Evolutionary conservation across 805 yeast species (phyloP).

Genomic region (Cyberlindnera americana): DNA sequence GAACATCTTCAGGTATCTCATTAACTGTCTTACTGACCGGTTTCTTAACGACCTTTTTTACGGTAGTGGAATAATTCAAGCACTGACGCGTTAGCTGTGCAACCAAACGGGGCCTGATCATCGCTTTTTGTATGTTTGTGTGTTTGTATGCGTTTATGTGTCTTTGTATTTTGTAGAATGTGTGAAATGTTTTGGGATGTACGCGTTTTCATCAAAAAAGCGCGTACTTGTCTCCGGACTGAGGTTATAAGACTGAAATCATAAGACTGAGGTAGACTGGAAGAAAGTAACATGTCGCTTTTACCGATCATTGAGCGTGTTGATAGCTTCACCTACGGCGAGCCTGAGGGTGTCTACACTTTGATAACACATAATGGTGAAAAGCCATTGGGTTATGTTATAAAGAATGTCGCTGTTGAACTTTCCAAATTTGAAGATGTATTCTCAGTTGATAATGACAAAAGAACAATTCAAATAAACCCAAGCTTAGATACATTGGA

Average conservation of each 20-base stretch:
- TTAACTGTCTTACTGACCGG: background rate
- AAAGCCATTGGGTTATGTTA: conserved; percentile 15
- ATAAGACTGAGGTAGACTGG: background rate
- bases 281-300: conserved; percentile 4
- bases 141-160: no score
- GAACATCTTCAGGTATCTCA: conserved; percentile 8
- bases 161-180: no score
- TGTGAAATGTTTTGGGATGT: no score
- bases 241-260: no score
- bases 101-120: no score
- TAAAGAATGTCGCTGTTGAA: conserved; percentile 13
- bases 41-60: conserved; percentile 4
- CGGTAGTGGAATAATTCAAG: conserved; percentile 3
- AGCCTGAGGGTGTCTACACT: conserved; percentile 1
- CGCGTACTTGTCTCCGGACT: no score
- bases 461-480: conserved; percentile 29
- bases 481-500: conserved; percentile 35
- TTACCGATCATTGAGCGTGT: conserved; percentile 19
- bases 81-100: no score
- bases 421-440: conserved; percentile 8
- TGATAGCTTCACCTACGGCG: conserved; percentile 27
- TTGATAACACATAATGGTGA: conserved; percentile 19
- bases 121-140: no score
- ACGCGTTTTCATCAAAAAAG: no score
- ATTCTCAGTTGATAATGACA: conserved; percentile 25